Evolutionary conservation across 2,329 filamentous ascomycete genomes (phyloP).

Genomic region (Penicillium sp.): DNA sequence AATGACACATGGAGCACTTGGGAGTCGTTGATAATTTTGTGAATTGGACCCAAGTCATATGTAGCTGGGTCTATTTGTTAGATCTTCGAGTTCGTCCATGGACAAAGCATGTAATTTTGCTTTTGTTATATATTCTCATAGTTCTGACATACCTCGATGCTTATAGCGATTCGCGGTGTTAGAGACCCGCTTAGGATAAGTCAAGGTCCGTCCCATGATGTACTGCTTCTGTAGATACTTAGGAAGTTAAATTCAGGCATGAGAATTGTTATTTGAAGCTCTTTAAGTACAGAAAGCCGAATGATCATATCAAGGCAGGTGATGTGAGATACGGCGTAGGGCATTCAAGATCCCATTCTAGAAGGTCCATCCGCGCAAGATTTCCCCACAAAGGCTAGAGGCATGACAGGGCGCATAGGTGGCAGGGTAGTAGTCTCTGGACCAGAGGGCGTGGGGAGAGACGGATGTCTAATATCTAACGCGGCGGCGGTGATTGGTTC

Average conservation of each 20-base stretch:
- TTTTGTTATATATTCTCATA: background rate
- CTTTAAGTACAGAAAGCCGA: background rate
- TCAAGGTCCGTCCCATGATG: slow-evolving; percentile 46
- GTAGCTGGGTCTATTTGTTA: slow-evolving; percentile 51
- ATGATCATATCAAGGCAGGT: background rate
- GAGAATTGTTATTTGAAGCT: background rate
- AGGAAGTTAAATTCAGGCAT: no score
- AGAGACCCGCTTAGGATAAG: slow-evolving; percentile 63
- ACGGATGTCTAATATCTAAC: slow-evolving; percentile 13
- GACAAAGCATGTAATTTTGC: no score
- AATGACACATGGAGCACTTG: slow-evolving; percentile 81
- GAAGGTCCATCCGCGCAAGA: slow-evolving; percentile 18
- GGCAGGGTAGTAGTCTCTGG: background rate
- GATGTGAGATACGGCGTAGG: slow-evolving; percentile 1
- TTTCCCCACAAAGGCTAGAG: slow-evolving; percentile 4
- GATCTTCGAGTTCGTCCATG: background rate
- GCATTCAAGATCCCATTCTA: slow-evolving; percentile 8
- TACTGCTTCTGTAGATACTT: background rate
- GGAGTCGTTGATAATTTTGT: slow-evolving; percentile 72
- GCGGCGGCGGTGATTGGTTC: slow-evolving; percentile 27
- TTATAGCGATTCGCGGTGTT: slow-evolving; percentile 70
- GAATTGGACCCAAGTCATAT: slow-evolving; percentile 73
- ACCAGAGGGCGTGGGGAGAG: background rate
- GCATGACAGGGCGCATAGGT: background rate
- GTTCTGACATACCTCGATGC: slow-evolving; percentile 56